Base-by-base conservation (phyloP, 768 basidiomycete genomes). In the Boletus reticuloceps region DNA sequence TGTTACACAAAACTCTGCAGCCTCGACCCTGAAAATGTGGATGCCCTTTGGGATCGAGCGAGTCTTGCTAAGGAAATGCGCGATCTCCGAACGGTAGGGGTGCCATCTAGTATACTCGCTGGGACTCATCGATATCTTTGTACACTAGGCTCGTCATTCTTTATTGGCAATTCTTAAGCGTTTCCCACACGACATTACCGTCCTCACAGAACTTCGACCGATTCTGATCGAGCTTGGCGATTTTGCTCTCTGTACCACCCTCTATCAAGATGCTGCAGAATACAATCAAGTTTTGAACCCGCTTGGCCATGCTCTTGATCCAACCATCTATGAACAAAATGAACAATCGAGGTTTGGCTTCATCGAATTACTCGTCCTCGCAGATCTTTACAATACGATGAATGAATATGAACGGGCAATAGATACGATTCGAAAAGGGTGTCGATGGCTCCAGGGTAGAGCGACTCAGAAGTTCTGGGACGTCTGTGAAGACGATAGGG, bases 361-460 rank as follows among this genome's bases (percentile, higher is more conserved):
- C 47, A 65, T 89, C 65, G 87, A 93, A 58, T 66, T 98, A n/a
- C 79, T 93, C 22, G 83, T 89, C 4, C 82, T 98, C 12, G 86
- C 91, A 4, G 96, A 99, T 65, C 75, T 95, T 45, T 84, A 91
- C 62, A 87, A 92, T 58, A 79, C 82, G 1, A 74, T 87, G 27
- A 84, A 81, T 1, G 82, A 90, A 55, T 78, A 88, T 62, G 84
- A 84, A 36, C 75, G 79, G 40, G 89, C 89, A 0, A 74, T 93
- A 16, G 76, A 81, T 13, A 80, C 83, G 1, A 85, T 96, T 48
- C 79, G 88, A 45, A 77, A 75, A 49, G 95, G 94, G 1, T 87
- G 82, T 48, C 75, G 96, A 51, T 98, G 96, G 96, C 70, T 98
- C n/a, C 92, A 98, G 68, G 91, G 92, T 0, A 75, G 96, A 32